Conservation (phyloP, 2,329 filamentous ascomycete species). For the Ascochyta pisi region DNA sequence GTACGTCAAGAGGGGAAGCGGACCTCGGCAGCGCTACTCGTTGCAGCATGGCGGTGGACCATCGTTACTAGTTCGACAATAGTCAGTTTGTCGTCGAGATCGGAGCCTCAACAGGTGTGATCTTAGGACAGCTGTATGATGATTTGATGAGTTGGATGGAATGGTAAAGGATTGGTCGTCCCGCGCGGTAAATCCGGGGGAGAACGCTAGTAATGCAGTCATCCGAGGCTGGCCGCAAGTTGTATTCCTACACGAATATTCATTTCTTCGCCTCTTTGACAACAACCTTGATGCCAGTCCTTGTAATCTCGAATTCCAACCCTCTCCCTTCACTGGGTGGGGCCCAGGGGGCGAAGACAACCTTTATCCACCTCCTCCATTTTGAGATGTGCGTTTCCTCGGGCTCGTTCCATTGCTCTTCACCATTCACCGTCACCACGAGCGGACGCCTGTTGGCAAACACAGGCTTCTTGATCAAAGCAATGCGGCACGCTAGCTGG, state of each 20-base stretch:
- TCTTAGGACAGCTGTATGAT: not conserved
- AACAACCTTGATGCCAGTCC: slow-evolving; percentile 37
- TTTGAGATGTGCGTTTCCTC: slow-evolving; percentile 56
- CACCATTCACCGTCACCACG: slow-evolving; percentile 38
- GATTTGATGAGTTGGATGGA: not conserved
- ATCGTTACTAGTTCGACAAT: not conserved
- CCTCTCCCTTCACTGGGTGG: slow-evolving; percentile 60
- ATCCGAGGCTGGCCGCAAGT: too few relatives aligned
- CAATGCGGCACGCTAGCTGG: slow-evolving; percentile 83
- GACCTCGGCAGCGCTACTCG: not conserved
- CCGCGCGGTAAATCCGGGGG: not conserved
- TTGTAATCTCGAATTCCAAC: slow-evolving; percentile 74
- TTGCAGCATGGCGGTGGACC: not conserved
- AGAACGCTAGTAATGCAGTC: not conserved
- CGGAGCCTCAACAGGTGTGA: too few relatives aligned
- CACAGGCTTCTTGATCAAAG: slow-evolving; percentile 73
- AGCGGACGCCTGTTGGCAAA: slow-evolving; percentile 46
- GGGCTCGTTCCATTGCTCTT: slow-evolving; percentile 51
- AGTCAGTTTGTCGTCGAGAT: not conserved
- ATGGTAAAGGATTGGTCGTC: not conserved
- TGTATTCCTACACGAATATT: too few relatives aligned
- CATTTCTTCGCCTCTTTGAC: slow-evolving; percentile 10
- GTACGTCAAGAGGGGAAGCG: slow-evolving; percentile 1
- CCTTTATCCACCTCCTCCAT: slow-evolving; percentile 81
- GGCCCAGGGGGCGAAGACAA: slow-evolving; percentile 87